Evolutionary conservation across 2,329 filamentous ascomycete genomes (phyloP), one percentile per base, ranked within the genome.

Genomic region (Sphaerulina musiva): DNA sequence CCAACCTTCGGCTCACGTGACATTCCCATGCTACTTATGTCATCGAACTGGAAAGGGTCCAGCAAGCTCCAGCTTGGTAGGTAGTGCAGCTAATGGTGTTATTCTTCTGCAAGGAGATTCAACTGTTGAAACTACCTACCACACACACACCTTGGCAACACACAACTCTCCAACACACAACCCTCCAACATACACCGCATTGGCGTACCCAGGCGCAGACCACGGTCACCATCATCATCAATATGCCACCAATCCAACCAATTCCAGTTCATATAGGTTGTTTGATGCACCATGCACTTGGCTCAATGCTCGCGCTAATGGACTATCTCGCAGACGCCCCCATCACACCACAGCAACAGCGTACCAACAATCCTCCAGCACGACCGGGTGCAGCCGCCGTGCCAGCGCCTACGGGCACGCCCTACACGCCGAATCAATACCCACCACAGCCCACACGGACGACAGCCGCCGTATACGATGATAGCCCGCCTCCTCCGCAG

Each of bases 171-270:
- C 5, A 29, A 29, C 4, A 6, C 6, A 29, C 26, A 29, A 11
- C 23, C 26, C 32, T 8, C 14, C 5, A 29, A 29, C 4, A 6
- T 29, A 29, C 26, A 29, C 26, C 26, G 26, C 26, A 6, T 29
- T 29, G 5, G 26, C 26, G 26, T 29, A 6, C 4, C 26, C 23
- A 2, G 32, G 45, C 45, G n/a, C 45, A 17, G 36, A 32, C 17
- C 45, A 14, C 38, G 31, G 20, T 20, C 20, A 20, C 20, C 20
- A 20, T 3, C 20, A 20, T 31, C 34, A n/a, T 7, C 54, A 71
- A 40, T 9, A 77, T 77, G 75, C 73, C 74, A 10, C 74, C 74
- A 10, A 77, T 77, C 74, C 73, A 74, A 9, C 74, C 74, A 10
- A 72, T 77, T 43, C 73, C 68, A 42, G 69, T 76, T 52, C 73